Percentiles rank a stretch among this genome's conserved stretches.
These are phyloP conservation scores for Globisporangium cederbergense DNA, from an alignment of 352 stramenopile species.

Conservation along the genomic window DNA sequence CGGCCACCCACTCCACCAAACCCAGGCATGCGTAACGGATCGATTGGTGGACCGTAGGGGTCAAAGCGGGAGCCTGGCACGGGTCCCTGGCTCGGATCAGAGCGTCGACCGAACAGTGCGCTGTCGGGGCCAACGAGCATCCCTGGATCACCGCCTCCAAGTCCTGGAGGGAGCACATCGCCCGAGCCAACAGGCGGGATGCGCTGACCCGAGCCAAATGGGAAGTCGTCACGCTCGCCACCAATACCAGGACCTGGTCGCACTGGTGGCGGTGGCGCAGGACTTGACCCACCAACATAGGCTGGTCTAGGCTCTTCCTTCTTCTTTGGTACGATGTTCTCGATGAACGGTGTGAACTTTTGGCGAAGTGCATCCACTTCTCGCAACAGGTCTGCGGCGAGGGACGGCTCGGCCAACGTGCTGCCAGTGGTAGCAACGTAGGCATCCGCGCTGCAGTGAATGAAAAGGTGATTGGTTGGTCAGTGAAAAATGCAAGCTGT, in stretches of 20 bases:
- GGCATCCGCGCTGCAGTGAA: not conserved
- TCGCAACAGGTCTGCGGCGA: conserved; percentile 39
- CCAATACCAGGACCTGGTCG: not conserved
- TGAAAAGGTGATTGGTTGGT: too few relatives aligned
- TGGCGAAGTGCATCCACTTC: conserved; percentile 45
- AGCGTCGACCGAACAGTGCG: conserved; percentile 60
- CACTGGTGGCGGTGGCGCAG: conserved; percentile 4
- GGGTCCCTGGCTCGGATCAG: conserved; percentile 50
- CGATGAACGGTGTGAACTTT: conserved; percentile 52
- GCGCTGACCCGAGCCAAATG: conserved; percentile 4
- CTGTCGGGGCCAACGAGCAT: conserved; percentile 77
- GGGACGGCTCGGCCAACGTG: conserved; percentile 15
- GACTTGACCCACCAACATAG: not conserved
- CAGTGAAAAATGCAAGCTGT: not conserved
- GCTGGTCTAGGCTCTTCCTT: conserved; percentile 19
- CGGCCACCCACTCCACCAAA: conserved; percentile 22
- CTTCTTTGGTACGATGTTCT: conserved; percentile 47
- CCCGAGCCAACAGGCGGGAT: conserved; percentile 43
- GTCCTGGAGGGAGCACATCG: conserved; percentile 55
- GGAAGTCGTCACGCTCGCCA: conserved; percentile 9
- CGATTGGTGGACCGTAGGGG: conserved; percentile 65
- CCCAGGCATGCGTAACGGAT: conserved; percentile 47
- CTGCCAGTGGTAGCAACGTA: conserved; percentile 6
- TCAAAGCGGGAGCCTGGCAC: conserved; percentile 80
- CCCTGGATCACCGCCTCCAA: conserved; percentile 62